Conservation (phyloP, 805 yeast genomes). For the Candida boidinii region DNA sequence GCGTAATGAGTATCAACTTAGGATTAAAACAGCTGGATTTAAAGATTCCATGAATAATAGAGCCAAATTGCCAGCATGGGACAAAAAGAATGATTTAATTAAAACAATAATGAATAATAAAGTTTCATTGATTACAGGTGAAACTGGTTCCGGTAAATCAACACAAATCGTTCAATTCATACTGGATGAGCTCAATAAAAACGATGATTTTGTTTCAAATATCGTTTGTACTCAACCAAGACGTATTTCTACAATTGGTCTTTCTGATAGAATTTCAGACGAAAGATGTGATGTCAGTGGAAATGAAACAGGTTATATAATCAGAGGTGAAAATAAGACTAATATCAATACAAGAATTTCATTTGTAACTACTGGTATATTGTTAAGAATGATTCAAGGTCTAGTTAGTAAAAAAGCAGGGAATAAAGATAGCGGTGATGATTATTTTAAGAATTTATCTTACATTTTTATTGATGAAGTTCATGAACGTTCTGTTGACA, state of each 20-base stretch:
- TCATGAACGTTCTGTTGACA: constrained; percentile 91
- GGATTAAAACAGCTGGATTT: constrained; percentile 26
- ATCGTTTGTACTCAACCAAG: constrained; percentile 93
- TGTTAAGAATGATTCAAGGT: constrained; percentile 74
- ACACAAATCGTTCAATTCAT: constrained; percentile 91
- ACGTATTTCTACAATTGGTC: constrained; percentile 89
- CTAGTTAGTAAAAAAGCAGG: constrained; percentile 21
- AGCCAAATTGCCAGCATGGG: constrained; percentile 76
- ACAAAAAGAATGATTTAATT: constrained; percentile 47
- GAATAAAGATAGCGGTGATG: constrained; percentile 17
- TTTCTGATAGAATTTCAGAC: constrained; percentile 85
- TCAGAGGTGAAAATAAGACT: constrained; percentile 81
- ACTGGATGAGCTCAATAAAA: constrained; percentile 51
- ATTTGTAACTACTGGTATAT: constrained; percentile 89
- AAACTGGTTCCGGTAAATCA: constrained; percentile 97
- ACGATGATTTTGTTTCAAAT: constrained; percentile 42
- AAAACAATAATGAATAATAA: constrained; percentile 46
- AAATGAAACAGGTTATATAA: constrained; percentile 77
- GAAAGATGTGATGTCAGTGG: constrained; percentile 66
- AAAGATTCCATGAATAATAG: constrained; percentile 34
- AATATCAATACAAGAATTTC: constrained; percentile 57
- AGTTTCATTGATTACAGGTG: constrained; percentile 83
- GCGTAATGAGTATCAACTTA: constrained; percentile 24
- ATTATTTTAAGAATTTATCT: constrained; percentile 45
- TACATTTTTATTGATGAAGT: constrained; percentile 89